Base-by-base conservation (phyloP, 257 asterid species). In the Sherardia arvensis region DNA sequence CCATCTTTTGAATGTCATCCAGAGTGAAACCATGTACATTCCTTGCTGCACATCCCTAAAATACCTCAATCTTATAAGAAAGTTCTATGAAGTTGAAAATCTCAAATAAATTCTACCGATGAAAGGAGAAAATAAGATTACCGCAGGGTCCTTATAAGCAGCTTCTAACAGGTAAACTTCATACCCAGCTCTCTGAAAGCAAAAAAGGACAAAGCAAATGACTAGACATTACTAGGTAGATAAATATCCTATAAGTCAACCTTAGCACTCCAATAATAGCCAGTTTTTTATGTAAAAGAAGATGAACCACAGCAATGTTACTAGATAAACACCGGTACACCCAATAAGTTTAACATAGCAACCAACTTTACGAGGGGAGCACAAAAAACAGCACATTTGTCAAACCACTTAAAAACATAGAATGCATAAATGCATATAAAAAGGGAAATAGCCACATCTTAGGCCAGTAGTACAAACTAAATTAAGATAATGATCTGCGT, bases 41-140 rank as follows among this genome's bases (percentile, higher is more conserved):
- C 77, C 97, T 79, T 57, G 95, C 99, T 69, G 99, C 97, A 81
- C 99, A 93, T 8, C 99, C 99, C 99, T 93, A 79, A 61, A 75
- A 72, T 62, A 9, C 68, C 74, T 71, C 56, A 71, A 68, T 36
- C 27, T 22, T 27, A 56, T 45, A 57, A 63, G 57, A 43, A 45
- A 43, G 40, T 62, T 21, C 53, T 43, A 40, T 45, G 43, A 23
- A 45, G 67, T 29, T 45, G 66, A 38, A 62, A 22, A 62, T 62
- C 53, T 43, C 36, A 48, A 27, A 43, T 22, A n/a, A n/a, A n/a
- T n/a, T 30, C 34, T 61, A 32, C 58, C 66, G 66, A 73, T 7
- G 38, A 60, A 33, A 25, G 40, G 53, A 23, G 51, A 67, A 10
- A 65, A 68, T 60, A 51, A 76, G 74, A 95, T 79, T 71, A 93